Percentiles rank a stretch among this genome's conserved stretches.
phyloP scores from a whole-genome alignment of 768 basidiomycete species.

The Lentinus brumalis region DNA sequence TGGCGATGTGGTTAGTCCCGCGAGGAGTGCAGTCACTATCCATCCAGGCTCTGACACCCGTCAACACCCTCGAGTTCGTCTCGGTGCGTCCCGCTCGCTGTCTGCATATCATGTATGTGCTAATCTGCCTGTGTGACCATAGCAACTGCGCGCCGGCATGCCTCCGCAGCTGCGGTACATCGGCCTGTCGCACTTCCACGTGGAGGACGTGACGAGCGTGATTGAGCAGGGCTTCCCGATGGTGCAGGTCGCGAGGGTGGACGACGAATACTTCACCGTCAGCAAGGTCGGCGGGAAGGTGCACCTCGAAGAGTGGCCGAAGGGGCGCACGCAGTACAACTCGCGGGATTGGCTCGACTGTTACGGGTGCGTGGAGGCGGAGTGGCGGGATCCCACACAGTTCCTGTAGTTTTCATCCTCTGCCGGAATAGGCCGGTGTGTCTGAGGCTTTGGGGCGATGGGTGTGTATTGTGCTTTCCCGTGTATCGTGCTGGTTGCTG shows the following conservation, averaged over 20 bases:
- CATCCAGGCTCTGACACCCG: conserved; percentile 28
- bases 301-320: conserved; percentile 60
- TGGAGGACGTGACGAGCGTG: conserved; percentile 41
- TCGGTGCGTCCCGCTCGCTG: conserved; percentile 20
- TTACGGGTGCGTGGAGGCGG: conserved; percentile 61
- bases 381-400: conserved; percentile 32
- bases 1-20: conserved; percentile 73
- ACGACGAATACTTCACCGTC: conserved; percentile 58
- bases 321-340: conserved; percentile 51
- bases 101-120: background rate
- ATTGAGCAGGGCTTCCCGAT: conserved; percentile 65
- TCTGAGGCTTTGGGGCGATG: no score
- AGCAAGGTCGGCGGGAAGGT: conserved; percentile 33
- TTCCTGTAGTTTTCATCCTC: conserved; percentile 18
- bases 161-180: conserved; percentile 57
- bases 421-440: no score
- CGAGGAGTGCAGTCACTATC: conserved; percentile 31
- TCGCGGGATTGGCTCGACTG: conserved; percentile 66
- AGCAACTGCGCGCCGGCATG: conserved; percentile 64
- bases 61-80: conserved; percentile 30
- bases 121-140: background rate
- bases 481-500: no score
- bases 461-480: no score
- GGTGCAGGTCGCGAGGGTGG: conserved; percentile 57
- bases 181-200: conserved; percentile 51